A percentile compares a stretch with the other conserved stretches of the same genome.
phyloP scores from a whole-genome alignment of 305 asterid species.

The Fraxinus latifolia region DNA sequence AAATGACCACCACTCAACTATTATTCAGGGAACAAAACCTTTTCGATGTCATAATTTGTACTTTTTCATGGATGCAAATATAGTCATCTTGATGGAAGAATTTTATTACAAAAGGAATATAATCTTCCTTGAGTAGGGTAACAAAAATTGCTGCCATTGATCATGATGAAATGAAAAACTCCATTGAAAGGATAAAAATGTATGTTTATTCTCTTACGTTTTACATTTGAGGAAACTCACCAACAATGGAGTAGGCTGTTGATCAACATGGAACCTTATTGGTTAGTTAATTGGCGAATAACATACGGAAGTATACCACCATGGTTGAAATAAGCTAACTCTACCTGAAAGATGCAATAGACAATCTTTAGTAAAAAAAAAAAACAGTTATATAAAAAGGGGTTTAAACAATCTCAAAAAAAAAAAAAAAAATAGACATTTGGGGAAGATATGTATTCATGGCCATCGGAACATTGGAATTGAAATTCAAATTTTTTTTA shows the following conservation, averaged over 20 bases:
- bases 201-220: slow-evolving; percentile 38
- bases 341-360: slow-evolving; percentile 46
- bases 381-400: not conserved
- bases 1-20: not conserved
- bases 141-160: slow-evolving; percentile 21
- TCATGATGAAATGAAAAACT: slow-evolving; percentile 25
- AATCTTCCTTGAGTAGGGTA: slow-evolving; percentile 23
- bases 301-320: slow-evolving; percentile 86
- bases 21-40: not conserved
- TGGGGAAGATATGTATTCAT: not conserved
- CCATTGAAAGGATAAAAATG: slow-evolving; percentile 31
- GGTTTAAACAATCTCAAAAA: not conserved
- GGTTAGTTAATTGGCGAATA: slow-evolving; percentile 59
- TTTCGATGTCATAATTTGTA: not conserved
- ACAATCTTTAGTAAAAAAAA: not conserved
- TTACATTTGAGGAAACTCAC: slow-evolving; percentile 15
- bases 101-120: slow-evolving; percentile 30
- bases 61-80: not conserved
- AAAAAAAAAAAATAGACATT: not conserved
- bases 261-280: slow-evolving; percentile 30
- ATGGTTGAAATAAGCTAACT: slow-evolving; percentile 77
- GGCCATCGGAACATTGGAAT: not conserved
- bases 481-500: not conserved
- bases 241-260: slow-evolving; percentile 1
- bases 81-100: slow-evolving; percentile 5